Base-by-base conservation (phyloP, 805 yeast genomes). In the Hyphopichia homilentoma region DNA sequence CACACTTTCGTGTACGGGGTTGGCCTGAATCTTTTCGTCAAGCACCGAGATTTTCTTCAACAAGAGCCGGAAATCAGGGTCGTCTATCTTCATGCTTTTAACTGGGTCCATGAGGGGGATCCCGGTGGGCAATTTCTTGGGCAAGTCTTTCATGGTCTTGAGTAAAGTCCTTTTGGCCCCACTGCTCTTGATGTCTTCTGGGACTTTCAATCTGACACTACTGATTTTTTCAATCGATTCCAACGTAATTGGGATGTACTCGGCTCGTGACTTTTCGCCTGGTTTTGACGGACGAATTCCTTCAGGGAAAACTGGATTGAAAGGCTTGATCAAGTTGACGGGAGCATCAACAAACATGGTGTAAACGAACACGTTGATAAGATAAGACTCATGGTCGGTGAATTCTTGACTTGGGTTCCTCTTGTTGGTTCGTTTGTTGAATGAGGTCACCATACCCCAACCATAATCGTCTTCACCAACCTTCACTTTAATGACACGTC, bases 401-500 rank as follows among this genome's bases (percentile, higher is more conserved):
- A 65, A 86, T 2, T 63, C 65, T 34, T 75, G 78, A 7, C 72
- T 48, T 15, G 76, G 74, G 43, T 74, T 70, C 52, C 83, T 72
- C 49, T 78, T 82, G 48, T 67, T 75, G 29, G 62, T 59, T 54
- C 97, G 73, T 58, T 87, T 89, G 25, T 75, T 68, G 46, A 81
- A 84, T 29, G 79, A 77, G 7, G 84, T 78, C 8, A 89, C 93
- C 52, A 85, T 83, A 36, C 90, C 96, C 98, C 98, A 93, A n/a
- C 96, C 97, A 54, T 88, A 94, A 39, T 87, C 84, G 29, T 73
- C 59, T 5, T 63, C 65, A 12, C 72, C 73, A 30, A 89, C 69
- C 34, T 70, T 70, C 8, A 89, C 76, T 45, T 79, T 77, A 21
- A 89, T 61, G 36, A 93, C 72, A 58, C 98, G 76, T 19, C 99